Conservation (phyloP, 495 filamentous ascomycete species). For the Lophiotrema nucula region DNA sequence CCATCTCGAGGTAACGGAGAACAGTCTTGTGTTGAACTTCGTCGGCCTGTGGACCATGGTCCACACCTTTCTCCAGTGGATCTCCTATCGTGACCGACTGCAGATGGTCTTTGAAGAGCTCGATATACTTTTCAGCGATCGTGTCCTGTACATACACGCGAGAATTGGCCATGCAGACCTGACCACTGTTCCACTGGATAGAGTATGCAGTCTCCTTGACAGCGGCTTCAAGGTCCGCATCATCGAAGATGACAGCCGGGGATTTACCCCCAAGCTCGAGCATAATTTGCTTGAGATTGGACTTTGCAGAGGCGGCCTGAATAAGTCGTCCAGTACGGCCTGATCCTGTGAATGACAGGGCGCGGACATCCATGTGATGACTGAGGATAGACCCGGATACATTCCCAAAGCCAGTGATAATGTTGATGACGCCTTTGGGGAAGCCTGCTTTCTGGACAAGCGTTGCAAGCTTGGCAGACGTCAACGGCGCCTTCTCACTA, state of each 20-base stretch:
- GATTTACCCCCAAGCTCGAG: conserved; percentile 45
- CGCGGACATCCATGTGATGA: conserved; percentile 38
- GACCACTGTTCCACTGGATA: conserved; percentile 37
- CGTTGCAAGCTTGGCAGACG: conserved; percentile 36
- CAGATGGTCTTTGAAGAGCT: conserved; percentile 34
- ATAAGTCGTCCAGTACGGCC: conserved; percentile 34
- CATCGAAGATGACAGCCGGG: conserved; percentile 41
- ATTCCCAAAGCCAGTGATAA: conserved; percentile 40
- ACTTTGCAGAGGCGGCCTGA: conserved; percentile 33
- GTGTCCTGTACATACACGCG: conserved; percentile 45
- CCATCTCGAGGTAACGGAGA: conserved; percentile 31
- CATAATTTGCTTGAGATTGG: conserved; percentile 41
- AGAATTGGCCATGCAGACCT: conserved; percentile 41
- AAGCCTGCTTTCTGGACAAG: conserved; percentile 42
- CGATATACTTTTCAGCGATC: conserved; percentile 37
- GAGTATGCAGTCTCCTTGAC: conserved; percentile 31
- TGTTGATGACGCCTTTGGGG: conserved; percentile 43
- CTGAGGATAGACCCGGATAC: conserved; percentile 37
- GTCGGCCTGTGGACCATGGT: conserved; percentile 40
- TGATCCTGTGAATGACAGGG: conserved; percentile 33
- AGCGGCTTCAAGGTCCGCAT: conserved; percentile 40
- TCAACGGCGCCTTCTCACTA: conserved; percentile 43
- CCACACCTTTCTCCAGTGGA: conserved; percentile 35
- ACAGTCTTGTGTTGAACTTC: conserved; percentile 35
- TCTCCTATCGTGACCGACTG: conserved; percentile 36